Base-by-base conservation (phyloP, 768 basidiomycete genomes). In the Aureoboletus auriporus region DNA sequence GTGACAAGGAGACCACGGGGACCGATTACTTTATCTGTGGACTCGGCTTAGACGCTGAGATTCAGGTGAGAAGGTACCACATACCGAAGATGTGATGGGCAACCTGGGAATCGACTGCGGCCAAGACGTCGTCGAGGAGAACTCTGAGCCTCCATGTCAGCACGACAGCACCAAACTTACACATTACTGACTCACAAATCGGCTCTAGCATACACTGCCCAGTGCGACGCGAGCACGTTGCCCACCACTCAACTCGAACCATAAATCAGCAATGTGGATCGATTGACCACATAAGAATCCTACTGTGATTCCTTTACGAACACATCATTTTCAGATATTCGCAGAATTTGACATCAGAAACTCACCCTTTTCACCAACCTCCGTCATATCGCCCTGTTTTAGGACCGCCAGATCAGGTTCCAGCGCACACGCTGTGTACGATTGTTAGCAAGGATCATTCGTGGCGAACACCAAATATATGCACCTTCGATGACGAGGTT, bases 151-250 rank as follows among this genome's bases (percentile, higher is more conserved):
- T 2, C 34, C 5, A 16, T 11, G 37, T 56, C 36, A 57, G 35
- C 8, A 48, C 39, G 4, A 44, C 17, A 20, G 1, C 11, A 14
- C 27, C 0, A 20, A 12, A 66, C 82, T 59, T 57, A 92, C 79
- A 23, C 20, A 23, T 23, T 23, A 23, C 20, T 23, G 20, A 23
- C 20, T 4, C 20, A 23, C 20, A 96, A 65, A 64, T 98, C 94
- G 1, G 93, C 92, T 39, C 93, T 78, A 4, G 92, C 84, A 66
- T 97, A 97, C 0, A 95, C 88, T 3, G 90, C 91, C 95, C 8
- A 96, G 72, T 13, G 86, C 79, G 7, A 94, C 76, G 28, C 91
- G 82, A 44, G 91, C 89, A 13, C 87, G 80, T 63, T 93, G 89
- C 0, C 92, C 92, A 31, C 92, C 90, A 55, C 85, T 87, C 50